Base-by-base conservation (phyloP, 495 filamentous ascomycete genomes). In the Massariosphaeria phaeospora region DNA sequence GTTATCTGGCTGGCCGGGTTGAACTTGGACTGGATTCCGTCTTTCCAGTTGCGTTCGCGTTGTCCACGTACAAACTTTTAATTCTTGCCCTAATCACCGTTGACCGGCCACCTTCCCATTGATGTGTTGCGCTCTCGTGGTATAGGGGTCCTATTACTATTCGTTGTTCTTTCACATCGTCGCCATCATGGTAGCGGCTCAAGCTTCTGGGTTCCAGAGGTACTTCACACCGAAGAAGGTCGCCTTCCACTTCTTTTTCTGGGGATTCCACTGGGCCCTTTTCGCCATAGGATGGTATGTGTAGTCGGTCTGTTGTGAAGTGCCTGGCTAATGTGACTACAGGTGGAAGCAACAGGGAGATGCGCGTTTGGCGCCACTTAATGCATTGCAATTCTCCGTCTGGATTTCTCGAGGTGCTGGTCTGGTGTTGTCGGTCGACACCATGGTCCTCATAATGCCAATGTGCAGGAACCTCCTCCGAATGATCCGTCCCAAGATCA, bases 371-470 rank as follows among this genome's bases (percentile, higher is more conserved):
- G 83, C 81, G 3, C 79, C 76, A 20, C 78, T 99, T 26, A 99
- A 99, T 70, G 81, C 72, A 0, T 77, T 99, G 39, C 72, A 75
- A 39, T 97, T 79, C 67, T 96, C 91, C 1, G 93, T 99, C 26
- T 99, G 91, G 90, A 73, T 97, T 27, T 97, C 93, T 17, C 81
- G 93, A 78, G 93, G 93, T 55, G 91, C 93, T 24, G 93, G 89
- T 45, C 71, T 99, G 24, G 79, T 79, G 2, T 70, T 99, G 57
- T 82, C 83, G 2, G 76, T 95, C 31, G 94, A 99, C 75, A 83
- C 81, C 38, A 83, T 86, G 34, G 71, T 99, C 57, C 96, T 99
- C 65, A 66, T 97, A 24, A 72, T 97, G 48, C 93, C 93, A 8
- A 95, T 97, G 79, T 97, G 94, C 76, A 77, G 93, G 57, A 99